Base-by-base conservation (phyloP, 2,329 filamentous ascomycete genomes). In the Didymella lethalis region DNA sequence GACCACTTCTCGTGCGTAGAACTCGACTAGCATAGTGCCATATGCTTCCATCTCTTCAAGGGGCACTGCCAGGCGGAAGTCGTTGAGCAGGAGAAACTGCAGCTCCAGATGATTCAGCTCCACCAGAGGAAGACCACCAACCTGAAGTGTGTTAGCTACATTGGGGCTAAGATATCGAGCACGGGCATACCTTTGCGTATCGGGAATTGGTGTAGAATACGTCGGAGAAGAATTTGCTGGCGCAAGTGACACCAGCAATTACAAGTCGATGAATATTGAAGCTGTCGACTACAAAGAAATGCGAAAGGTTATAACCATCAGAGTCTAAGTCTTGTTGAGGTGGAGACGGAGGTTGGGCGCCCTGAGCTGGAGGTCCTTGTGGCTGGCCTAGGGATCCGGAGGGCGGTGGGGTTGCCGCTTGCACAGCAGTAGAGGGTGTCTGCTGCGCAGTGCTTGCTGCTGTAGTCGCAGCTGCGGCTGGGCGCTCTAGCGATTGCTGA, bases 171-270 rank as follows among this genome's bases (percentile, higher is more conserved):
- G 16, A 12, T 16, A 34, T 4, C 45, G 34, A 80, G 83, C n/a
- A 34, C 4, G 44, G 32, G 80, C 83, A 64, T 84, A 97, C 95
- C 90, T 98, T 99, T 60, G 95, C 95, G 77, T 99, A 99, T 88
- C 95, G 87, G 54, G 95, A 98, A 78, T 99, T 99, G 10, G 95
- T 99, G 76, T 98, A 99, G 72, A 99, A 99, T 40, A 98, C 94
- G 79, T 99, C 88, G 5, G 94, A 98, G 79, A 99, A 99, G 84
- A 98, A 99, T 79, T 99, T 99, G 86, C 94, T 98, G 5, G 95
- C 93, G 78, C 95, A 98, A 3, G 95, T 99, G 44, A 99, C 95
- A 34, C 94, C 95, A 2, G 95, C 92, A 75, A 99, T 99, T 54
- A 98, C 93, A 54, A 99, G 83, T 54, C 95, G 89, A 75, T 99